Percentiles rank a stretch among this genome's conserved stretches.
These are phyloP conservation scores for Epichloe elymi DNA, from an alignment of 2,329 filamentous ascomycete species.

Conservation along the genomic window DNA sequence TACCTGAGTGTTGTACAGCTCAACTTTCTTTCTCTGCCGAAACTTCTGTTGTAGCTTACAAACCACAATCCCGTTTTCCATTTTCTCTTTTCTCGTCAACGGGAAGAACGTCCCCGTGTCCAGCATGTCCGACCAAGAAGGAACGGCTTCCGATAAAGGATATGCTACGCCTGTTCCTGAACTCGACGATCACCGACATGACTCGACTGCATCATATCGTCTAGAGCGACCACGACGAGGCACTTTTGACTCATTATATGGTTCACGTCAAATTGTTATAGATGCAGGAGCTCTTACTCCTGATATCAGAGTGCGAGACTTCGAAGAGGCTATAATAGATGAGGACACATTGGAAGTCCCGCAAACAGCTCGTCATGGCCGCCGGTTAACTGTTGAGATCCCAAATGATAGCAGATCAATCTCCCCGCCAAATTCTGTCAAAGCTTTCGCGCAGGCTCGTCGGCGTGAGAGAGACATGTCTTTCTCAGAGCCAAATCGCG, in stretches of 20 bases:
- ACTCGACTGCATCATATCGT: constrained; percentile 46
- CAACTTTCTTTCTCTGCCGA: neutral
- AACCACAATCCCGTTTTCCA: neutral
- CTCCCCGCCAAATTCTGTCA: constrained; percentile 92
- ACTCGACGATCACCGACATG: constrained; percentile 76
- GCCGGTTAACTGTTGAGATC: constrained; percentile 44
- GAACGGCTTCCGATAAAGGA: constrained; percentile 43
- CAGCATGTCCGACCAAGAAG: constrained; percentile 56
- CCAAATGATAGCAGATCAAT: constrained; percentile 49
- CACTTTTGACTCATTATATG: constrained; percentile 60
- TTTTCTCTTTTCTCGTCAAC: neutral
- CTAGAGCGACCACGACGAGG: constrained; percentile 51
- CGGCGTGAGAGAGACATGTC: constrained; percentile 65
- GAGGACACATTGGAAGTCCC: constrained; percentile 55
- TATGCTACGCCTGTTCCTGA: constrained; percentile 66
- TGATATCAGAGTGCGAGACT: constrained; percentile 54
- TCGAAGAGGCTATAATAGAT: constrained; percentile 65
- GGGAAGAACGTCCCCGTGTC: neutral
- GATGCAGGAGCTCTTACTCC: constrained; percentile 17
- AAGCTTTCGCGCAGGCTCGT: constrained; percentile 86
- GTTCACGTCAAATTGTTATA: constrained; percentile 32
- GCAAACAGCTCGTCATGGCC: constrained; percentile 29
- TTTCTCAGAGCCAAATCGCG: constrained; percentile 33
- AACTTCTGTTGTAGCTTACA: neutral
- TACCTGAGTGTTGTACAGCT: constrained; percentile 17